Percentiles rank a stretch among this genome's conserved stretches.
phyloP scores from a whole-genome alignment of 495 filamentous ascomycete species.

The Staphylotrichum tortipilum region DNA sequence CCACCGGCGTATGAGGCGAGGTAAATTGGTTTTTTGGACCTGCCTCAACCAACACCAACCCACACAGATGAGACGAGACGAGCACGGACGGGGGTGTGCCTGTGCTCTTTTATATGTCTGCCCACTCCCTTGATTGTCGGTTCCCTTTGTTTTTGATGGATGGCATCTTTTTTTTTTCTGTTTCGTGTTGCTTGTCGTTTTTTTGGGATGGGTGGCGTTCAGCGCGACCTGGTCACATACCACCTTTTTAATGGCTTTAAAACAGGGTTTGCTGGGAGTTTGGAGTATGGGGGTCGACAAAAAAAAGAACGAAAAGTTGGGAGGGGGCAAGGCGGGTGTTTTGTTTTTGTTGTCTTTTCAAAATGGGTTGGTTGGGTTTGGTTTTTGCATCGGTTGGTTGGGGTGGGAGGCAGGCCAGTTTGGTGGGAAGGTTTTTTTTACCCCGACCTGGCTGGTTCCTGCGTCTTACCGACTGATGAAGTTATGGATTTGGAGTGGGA shows the following conservation, averaged over 20 bases:
- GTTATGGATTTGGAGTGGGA: no score
- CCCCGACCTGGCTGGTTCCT: no score
- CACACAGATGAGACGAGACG: no score
- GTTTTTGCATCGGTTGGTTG: background rate
- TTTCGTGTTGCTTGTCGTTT: constrained; percentile 1
- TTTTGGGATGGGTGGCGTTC: constrained; percentile 5
- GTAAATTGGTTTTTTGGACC: constrained; percentile 5
- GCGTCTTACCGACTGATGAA: no score
- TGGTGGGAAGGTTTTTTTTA: background rate
- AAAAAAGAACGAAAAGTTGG: constrained; percentile 9
- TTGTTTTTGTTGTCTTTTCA: no score
- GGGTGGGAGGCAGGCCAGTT: background rate
- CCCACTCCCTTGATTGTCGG: no score
- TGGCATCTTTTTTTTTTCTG: background rate
- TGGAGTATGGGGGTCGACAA: constrained; percentile 7
- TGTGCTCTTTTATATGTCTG: no score
- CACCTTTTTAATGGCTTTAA: constrained; percentile 17
- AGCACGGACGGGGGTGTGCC: no score
- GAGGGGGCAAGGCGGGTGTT: no score
- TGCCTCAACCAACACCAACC: no score
- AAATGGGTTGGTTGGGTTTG: background rate
- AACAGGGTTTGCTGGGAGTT: constrained; percentile 13
- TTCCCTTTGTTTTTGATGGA: no score
- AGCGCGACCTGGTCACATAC: constrained; percentile 11
- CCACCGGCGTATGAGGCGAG: constrained; percentile 54